These are phyloP conservation scores for Lizonia empirigonia DNA, from an alignment of 2,329 filamentous ascomycete species.

Conservation along the genomic window DNA sequence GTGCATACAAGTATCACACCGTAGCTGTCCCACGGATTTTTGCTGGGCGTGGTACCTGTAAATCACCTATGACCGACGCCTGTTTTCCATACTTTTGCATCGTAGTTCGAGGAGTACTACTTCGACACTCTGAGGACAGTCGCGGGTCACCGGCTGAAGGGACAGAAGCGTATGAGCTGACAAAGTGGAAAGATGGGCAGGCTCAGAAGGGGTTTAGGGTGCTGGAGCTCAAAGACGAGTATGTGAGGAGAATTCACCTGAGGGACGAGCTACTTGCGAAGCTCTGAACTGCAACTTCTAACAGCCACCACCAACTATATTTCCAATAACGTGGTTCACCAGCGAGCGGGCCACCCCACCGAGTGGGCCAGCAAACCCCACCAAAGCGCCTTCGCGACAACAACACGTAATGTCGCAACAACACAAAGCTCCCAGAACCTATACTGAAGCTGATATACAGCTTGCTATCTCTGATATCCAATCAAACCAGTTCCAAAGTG, in stretches of 20 bases:
- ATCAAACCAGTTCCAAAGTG: too few relatives aligned
- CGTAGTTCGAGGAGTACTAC: constrained; percentile 69
- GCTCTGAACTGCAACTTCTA: too few relatives aligned
- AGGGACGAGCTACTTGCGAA: neutral
- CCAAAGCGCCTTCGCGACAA: too few relatives aligned
- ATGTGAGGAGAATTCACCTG: neutral
- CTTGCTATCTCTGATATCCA: too few relatives aligned
- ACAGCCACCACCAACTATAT: too few relatives aligned
- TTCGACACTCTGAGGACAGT: constrained; percentile 60
- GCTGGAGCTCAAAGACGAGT: constrained; percentile 11
- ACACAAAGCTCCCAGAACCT: too few relatives aligned
- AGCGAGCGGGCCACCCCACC: too few relatives aligned
- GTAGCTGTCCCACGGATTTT: constrained; percentile 65
- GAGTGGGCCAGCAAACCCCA: too few relatives aligned
- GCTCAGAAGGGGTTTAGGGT: constrained; percentile 7
- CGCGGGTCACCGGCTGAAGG: constrained; percentile 5
- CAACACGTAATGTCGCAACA: too few relatives aligned
- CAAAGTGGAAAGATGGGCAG: constrained; percentile 2
- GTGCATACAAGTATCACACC: constrained; percentile 71
- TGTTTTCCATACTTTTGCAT: constrained; percentile 62
- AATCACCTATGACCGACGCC: constrained; percentile 59
- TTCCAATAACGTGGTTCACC: too few relatives aligned
- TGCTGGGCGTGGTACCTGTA: constrained; percentile 56
- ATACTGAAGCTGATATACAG: too few relatives aligned
- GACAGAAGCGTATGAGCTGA: constrained; percentile 10